phyloP scores from a whole-genome alignment of 164 flowering plant genomes.

The Aristolochia fimbriata region DNA sequence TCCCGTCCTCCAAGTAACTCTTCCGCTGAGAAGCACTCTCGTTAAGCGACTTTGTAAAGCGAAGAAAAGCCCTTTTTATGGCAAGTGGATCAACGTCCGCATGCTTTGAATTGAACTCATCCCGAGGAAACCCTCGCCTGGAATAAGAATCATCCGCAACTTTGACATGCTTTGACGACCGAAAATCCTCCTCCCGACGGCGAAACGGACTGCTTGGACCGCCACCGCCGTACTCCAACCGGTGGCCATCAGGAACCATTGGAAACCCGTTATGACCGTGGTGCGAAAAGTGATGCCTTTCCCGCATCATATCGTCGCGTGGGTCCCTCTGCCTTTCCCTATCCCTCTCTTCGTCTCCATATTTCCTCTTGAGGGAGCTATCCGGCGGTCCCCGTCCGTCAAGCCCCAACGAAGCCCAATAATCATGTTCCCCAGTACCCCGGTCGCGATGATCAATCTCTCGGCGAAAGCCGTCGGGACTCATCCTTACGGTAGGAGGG shows the following conservation, averaged over 20 bases:
- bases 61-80: slow-evolving; percentile 56
- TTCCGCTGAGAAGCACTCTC: slow-evolving; percentile 46
- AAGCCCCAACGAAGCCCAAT: slow-evolving; percentile 39
- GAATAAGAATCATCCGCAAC: slow-evolving; percentile 22
- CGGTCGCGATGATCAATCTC: neutral
- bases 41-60: slow-evolving; percentile 42
- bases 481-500: slow-evolving; percentile 17
- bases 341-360: slow-evolving; percentile 37
- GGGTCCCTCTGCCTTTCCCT: slow-evolving; percentile 31
- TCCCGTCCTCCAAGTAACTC: slow-evolving; percentile 73
- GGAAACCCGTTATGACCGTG: slow-evolving; percentile 24
- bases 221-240: slow-evolving; percentile 9
- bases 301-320: slow-evolving; percentile 36
- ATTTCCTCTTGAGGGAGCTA: slow-evolving; percentile 52
- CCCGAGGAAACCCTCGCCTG: slow-evolving; percentile 9
- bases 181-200: slow-evolving; percentile 26
- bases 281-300: slow-evolving; percentile 43
- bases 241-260: slow-evolving; percentile 4
- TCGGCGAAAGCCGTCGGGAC: slow-evolving; percentile 18
- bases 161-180: slow-evolving; percentile 43
- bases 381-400: slow-evolving; percentile 30
- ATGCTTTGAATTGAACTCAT: slow-evolving; percentile 15
- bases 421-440: slow-evolving; percentile 15
- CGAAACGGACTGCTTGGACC: slow-evolving; percentile 27
- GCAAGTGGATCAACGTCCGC: slow-evolving; percentile 42